phyloP scores from a whole-genome alignment of 129 eudicot genomes.

The Daucus carota region DNA sequence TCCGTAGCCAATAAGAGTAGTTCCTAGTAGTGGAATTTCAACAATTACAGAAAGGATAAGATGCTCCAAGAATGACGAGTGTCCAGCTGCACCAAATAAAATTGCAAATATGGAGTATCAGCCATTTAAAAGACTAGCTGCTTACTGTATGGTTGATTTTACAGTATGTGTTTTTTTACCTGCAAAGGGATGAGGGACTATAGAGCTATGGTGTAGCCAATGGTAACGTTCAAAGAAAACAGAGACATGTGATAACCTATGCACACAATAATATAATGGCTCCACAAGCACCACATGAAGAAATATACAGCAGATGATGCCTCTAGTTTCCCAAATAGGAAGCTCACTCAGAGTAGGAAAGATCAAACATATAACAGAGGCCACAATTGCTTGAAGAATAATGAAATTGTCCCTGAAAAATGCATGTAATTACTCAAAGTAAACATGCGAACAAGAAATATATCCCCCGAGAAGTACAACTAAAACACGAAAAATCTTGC shows the following conservation, averaged over 20 bases:
- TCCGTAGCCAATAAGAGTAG: slow-evolving; percentile 51
- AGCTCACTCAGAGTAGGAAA: too few relatives aligned
- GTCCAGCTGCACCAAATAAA: slow-evolving; percentile 45
- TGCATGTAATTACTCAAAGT: too few relatives aligned
- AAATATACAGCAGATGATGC: neutral
- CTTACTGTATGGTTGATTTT: neutral
- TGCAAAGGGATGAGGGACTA: neutral
- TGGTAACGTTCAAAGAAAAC: neutral
- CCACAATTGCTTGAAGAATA: too few relatives aligned
- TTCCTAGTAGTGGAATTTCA: slow-evolving; percentile 50
- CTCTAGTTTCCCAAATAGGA: too few relatives aligned
- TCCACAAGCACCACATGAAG: neutral
- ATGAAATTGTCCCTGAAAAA: too few relatives aligned
- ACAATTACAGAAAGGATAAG: slow-evolving; percentile 45
- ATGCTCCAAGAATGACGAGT: slow-evolving; percentile 68
- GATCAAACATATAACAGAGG: too few relatives aligned
- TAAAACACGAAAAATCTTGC: too few relatives aligned
- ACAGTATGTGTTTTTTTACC: neutral
- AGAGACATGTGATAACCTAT: neutral
- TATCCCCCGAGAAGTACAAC: too few relatives aligned
- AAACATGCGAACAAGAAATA: too few relatives aligned
- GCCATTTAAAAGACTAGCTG: neutral
- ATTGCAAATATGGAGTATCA: neutral
- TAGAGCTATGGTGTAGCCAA: neutral
- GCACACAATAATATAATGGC: neutral